phyloP scores from a whole-genome alignment of 768 basidiomycete genomes.

The Pholiota conissans region DNA sequence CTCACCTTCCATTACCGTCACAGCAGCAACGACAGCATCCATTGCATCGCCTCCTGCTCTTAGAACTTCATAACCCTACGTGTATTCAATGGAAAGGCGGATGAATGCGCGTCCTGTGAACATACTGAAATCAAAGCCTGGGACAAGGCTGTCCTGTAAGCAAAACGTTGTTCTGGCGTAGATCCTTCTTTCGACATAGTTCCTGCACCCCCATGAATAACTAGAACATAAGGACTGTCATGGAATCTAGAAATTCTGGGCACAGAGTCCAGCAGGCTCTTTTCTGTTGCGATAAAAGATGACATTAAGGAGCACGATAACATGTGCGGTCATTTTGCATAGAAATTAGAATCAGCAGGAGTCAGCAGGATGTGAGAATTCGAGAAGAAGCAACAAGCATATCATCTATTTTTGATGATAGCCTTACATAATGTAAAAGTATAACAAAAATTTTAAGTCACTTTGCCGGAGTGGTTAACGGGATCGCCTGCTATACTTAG shows the following conservation, averaged over 20 bases:
- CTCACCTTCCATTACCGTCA: slow-evolving; percentile 69
- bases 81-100: not conserved
- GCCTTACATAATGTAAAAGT: not conserved
- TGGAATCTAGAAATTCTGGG: not conserved
- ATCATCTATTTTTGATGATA: no score
- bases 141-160: slow-evolving; percentile 56
- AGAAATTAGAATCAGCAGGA: not conserved
- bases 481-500: slow-evolving; percentile 66
- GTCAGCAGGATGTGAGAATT: not conserved
- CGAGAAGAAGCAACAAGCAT: no score
- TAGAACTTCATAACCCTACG: slow-evolving; percentile 61
- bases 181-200: slow-evolving; percentile 58
- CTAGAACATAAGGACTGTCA: slow-evolving; percentile 39
- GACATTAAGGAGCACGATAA: not conserved
- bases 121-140: slow-evolving; percentile 51
- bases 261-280: slow-evolving; percentile 12
- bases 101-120: not conserved
- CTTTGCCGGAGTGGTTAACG: slow-evolving; percentile 97
- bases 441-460: slow-evolving; percentile 42
- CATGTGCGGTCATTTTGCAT: not conserved
- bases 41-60: slow-evolving; percentile 74
- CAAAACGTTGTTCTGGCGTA: slow-evolving; percentile 58
- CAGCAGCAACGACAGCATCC: slow-evolving; percentile 79
- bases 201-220: slow-evolving; percentile 82
- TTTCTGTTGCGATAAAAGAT: slow-evolving; percentile 14